A percentile compares a stretch with the other conserved stretches of the same genome.
Evolutionary conservation across 805 yeast species (phyloP).

Genomic region (Tetrapisispora pingtungensis): DNA sequence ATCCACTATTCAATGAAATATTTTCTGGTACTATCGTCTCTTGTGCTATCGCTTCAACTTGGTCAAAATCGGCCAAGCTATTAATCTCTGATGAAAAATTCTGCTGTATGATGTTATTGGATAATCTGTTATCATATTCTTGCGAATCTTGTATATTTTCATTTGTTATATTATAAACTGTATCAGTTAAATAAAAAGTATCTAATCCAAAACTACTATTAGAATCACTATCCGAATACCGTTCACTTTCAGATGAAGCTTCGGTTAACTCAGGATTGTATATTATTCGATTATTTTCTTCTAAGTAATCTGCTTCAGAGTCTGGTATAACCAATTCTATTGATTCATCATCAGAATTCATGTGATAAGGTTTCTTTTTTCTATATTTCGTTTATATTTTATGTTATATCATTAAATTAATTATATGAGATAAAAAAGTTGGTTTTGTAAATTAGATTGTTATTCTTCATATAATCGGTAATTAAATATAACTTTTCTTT

Average conservation of each 20-base stretch:
- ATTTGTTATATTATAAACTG: neutral
- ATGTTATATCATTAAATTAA: neutral
- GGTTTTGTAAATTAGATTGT: neutral
- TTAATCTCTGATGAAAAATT: neutral
- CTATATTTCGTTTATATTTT: too few relatives aligned
- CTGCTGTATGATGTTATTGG: too few relatives aligned
- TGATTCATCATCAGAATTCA: conserved; percentile 2
- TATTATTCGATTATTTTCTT: neutral
- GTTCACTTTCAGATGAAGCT: neutral
- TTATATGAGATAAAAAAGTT: too few relatives aligned
- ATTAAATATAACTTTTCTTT: too few relatives aligned
- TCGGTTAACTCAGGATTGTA: neutral
- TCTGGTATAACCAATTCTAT: conserved; percentile 1
- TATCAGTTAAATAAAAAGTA: neutral
- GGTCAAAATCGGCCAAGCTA: neutral
- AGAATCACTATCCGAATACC: neutral
- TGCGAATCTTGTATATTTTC: neutral
- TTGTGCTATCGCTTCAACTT: neutral
- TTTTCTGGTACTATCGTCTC: neutral
- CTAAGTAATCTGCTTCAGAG: conserved; percentile 1
- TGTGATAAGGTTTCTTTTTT: neutral
- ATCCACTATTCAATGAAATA: neutral
- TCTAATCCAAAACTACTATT: neutral
- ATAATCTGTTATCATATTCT: neutral
- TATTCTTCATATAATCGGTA: neutral